Base-by-base conservation (phyloP, 2,329 filamentous ascomycete species). In the Pseudomassariella vexata region DNA sequence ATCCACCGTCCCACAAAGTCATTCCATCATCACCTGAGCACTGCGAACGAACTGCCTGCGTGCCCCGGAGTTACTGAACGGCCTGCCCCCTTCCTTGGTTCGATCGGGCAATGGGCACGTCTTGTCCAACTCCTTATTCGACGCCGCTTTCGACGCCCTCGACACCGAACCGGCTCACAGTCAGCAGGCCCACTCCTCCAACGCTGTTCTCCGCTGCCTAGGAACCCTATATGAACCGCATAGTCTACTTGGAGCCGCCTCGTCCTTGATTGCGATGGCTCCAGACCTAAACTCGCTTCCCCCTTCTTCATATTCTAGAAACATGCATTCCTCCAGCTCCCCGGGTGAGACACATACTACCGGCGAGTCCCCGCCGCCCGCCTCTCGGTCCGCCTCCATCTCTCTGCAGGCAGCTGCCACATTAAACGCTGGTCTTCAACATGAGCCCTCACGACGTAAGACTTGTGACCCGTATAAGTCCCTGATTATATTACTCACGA, bases 371-470 rank as follows among this genome's bases (percentile, higher is more conserved):
- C 71, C 76, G 17, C 73, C 75, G 19, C 68, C 74, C 28, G 78
- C 79, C 26, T 73, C 77, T 22, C 70, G 81, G 45, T 77, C 76
- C 30, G 73, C 81, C 20, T 77, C 82, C 24, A 70, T 75, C 40
- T 87, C 83, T 10, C 69, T 92, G 8, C 83, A 84, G 52, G 84
- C 83, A 31, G 78, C 85, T 9, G 84, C 83, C 6, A 79, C 82
- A 25, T 73, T 89, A 57, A 90, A 90, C 53, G 82, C 84, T 18
- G 77, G 85, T 31, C 73, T 87, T 18, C 78, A 84, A 44, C 75
- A 73, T 41, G 75, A 83, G 49, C 66, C 74, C 23, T 72, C 73
- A 9, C 60, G 69, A 53, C 65, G 76, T 79, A 64, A 28, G 66
- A 50, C 30, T 42, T 39, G 18, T 11, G 8, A n/a, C 20, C 9